A percentile compares a stretch with the other conserved stretches of the same genome.
Conservation (phyloP, 805 yeast genomes). For the Teunomyces atbi region DNA sequence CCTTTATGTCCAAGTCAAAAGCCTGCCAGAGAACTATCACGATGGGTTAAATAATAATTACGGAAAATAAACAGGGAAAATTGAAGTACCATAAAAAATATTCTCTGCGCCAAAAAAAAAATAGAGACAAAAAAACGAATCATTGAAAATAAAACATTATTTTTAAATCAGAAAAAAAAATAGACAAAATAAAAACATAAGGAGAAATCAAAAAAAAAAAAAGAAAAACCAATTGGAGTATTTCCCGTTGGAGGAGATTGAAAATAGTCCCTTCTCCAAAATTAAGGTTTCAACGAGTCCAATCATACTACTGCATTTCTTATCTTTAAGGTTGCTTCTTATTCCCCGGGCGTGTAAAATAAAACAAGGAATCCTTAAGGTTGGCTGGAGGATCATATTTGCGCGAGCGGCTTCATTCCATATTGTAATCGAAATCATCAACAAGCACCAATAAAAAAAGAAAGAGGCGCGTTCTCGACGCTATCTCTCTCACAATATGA, state of each 20-base stretch:
- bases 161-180: neutral
- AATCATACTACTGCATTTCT: neutral
- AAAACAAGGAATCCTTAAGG: too few species aligned
- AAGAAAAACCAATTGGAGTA: neutral
- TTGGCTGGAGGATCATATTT: too few species aligned
- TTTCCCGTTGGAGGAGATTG: neutral
- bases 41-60: slow-evolving; percentile 4
- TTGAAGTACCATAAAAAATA: neutral
- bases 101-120: neutral
- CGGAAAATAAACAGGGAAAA: slow-evolving; percentile 2
- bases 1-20: neutral
- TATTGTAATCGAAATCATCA: too few species aligned
- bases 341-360: neutral
- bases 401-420: neutral
- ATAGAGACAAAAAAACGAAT: neutral
- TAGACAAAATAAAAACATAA: neutral
- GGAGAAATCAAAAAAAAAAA: neutral
- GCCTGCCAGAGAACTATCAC: slow-evolving; percentile 1
- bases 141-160: neutral
- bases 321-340: neutral
- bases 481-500: neutral
- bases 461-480: neutral
- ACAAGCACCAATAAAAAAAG: neutral
- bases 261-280: neutral
- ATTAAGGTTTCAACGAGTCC: neutral